phyloP scores from a whole-genome alignment of 768 basidiomycete genomes.

The Pleurotus giganteus region DNA sequence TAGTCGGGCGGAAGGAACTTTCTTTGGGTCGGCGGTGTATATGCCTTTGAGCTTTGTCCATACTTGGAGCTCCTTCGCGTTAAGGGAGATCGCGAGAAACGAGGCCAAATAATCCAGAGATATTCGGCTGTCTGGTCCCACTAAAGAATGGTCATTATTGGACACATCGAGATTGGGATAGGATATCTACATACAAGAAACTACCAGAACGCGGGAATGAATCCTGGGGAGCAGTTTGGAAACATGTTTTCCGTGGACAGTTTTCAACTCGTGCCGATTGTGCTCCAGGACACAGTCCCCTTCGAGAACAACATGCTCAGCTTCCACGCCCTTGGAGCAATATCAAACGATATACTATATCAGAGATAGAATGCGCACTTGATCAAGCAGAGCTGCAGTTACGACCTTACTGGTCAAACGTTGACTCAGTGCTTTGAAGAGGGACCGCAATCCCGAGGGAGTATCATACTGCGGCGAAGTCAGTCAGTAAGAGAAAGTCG shows the following conservation, averaged over 20 bases:
- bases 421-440: neutral
- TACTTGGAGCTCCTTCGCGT: slow-evolving; percentile 3
- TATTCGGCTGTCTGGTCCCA: too few relatives aligned
- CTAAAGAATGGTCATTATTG: too few relatives aligned
- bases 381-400: slow-evolving; percentile 1
- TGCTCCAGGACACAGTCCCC: neutral
- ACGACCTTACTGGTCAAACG: neutral
- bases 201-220: neutral
- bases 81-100: neutral
- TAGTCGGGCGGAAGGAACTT: slow-evolving; percentile 1
- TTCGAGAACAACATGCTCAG: slow-evolving; percentile 1
- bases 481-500: too few relatives aligned
- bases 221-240: neutral
- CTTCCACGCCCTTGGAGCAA: slow-evolving; percentile 1
- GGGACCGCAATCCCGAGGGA: neutral
- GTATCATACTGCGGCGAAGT: neutral
- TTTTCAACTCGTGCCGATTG: neutral
- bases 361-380: neutral
- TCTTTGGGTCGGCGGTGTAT: slow-evolving; percentile 6
- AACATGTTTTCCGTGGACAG: neutral
- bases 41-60: slow-evolving; percentile 1
- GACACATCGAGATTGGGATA: too few relatives aligned
- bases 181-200: neutral
- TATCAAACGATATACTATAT: neutral
- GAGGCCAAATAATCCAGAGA: neutral